phyloP scores from a whole-genome alignment of 495 filamentous ascomycete species.

The Hypoxylon fragiforme region DNA sequence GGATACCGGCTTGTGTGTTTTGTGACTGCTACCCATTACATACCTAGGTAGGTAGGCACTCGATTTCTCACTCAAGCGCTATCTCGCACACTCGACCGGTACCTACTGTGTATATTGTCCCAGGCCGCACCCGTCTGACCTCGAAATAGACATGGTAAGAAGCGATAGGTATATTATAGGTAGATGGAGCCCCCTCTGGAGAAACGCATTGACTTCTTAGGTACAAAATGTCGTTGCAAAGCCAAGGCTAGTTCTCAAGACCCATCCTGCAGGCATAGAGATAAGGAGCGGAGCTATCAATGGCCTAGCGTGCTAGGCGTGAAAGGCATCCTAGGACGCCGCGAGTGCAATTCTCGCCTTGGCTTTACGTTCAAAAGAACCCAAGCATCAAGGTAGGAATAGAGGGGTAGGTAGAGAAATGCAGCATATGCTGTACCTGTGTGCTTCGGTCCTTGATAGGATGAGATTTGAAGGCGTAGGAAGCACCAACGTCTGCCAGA shows the following conservation, averaged over 20 bases:
- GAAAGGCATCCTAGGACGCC: conserved; percentile 10
- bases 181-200: no score
- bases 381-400: conserved; percentile 6
- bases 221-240: no score
- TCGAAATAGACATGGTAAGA: no score
- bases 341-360: conserved; percentile 23
- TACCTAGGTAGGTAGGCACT: no score
- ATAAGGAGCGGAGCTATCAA: conserved; percentile 30
- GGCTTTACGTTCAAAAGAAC: conserved; percentile 1
- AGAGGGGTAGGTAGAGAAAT: background rate
- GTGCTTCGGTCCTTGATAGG: background rate
- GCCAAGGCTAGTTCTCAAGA: conserved; percentile 12
- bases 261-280: conserved; percentile 18
- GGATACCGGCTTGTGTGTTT: background rate
- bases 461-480: conserved; percentile 14
- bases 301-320: conserved; percentile 5
- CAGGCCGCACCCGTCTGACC: no score
- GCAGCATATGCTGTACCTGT: background rate
- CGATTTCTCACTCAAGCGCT: no score
- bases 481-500: background rate
- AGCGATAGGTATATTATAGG: no score
- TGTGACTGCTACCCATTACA: no score
- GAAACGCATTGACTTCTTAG: no score
- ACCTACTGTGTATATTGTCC: no score
- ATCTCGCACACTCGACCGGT: no score